phyloP scores from a whole-genome alignment of 768 basidiomycete genomes.

The Scleroderma bovista region DNA sequence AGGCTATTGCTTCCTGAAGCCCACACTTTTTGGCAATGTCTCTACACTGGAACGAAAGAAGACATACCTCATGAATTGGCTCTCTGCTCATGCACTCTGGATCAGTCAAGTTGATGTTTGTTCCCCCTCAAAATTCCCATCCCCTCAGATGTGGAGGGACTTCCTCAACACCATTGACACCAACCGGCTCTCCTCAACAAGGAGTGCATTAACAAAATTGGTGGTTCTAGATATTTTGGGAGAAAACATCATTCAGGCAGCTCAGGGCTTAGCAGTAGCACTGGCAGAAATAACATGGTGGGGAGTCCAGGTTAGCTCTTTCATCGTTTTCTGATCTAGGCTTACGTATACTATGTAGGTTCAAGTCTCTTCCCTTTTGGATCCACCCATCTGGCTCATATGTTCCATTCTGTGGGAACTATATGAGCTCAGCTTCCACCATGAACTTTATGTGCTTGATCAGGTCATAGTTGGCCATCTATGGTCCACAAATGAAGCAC shows the following conservation, averaged over 20 bases:
- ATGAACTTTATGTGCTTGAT: slow-evolving; percentile 10
- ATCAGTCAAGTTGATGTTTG: too few relatives aligned
- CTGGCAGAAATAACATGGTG: neutral
- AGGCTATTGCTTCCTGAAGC: too few relatives aligned
- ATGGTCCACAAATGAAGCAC: slow-evolving; percentile 5
- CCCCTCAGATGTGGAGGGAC: too few relatives aligned
- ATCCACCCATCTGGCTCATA: neutral
- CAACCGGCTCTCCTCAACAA: neutral
- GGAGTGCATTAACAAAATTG: neutral
- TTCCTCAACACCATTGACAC: too few relatives aligned
- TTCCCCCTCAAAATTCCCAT: too few relatives aligned
- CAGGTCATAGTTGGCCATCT: neutral
- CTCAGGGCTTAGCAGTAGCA: neutral
- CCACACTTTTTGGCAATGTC: too few relatives aligned
- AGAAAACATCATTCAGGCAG: neutral
- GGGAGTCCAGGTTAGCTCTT: neutral
- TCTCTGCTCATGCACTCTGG: too few relatives aligned
- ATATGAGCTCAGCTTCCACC: neutral
- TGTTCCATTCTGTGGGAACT: neutral
- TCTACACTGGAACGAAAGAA: too few relatives aligned
- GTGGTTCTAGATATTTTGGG: neutral
- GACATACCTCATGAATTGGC: too few relatives aligned
- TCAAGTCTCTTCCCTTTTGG: neutral
- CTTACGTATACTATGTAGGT: neutral
- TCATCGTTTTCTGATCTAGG: neutral